Percentiles rank a stretch among this genome's conserved stretches.
These are phyloP conservation scores for Rhizopogon vulgaris DNA, from an alignment of 768 basidiomycete genomes.

Conservation along the genomic window DNA sequence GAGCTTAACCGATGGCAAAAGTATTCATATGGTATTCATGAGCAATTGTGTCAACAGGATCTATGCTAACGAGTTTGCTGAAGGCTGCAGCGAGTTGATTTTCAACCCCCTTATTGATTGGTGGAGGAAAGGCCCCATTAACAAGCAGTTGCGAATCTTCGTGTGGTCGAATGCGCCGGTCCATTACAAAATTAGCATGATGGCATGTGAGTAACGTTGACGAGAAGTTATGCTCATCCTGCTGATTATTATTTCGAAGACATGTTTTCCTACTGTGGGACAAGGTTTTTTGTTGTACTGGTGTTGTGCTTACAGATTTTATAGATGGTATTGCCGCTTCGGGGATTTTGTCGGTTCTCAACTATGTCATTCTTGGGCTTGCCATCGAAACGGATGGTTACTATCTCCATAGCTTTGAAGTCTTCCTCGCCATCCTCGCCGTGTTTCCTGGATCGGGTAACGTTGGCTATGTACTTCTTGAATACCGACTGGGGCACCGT, in stretches of 20 bases:
- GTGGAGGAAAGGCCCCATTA: slow-evolving; percentile 59
- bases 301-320: neutral
- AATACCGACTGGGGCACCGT: slow-evolving; percentile 54
- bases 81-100: slow-evolving; percentile 70
- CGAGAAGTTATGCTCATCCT: neutral
- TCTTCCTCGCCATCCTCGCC: slow-evolving; percentile 62
- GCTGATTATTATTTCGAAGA: slow-evolving; percentile 11
- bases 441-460: slow-evolving; percentile 71
- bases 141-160: slow-evolving; percentile 64
- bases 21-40: slow-evolving; percentile 59
- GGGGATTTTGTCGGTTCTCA: slow-evolving; percentile 54
- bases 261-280: slow-evolving; percentile 40
- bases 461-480: slow-evolving; percentile 57
- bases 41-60: slow-evolving; percentile 26
- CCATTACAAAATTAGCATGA: slow-evolving; percentile 65
- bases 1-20: slow-evolving; percentile 88
- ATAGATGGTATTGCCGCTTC: slow-evolving; percentile 49
- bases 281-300: neutral
- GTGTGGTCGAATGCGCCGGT: slow-evolving; percentile 65
- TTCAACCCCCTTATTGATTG: slow-evolving; percentile 74
- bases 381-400: slow-evolving; percentile 60
- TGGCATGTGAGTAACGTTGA: slow-evolving; percentile 32
- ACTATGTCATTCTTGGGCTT: slow-evolving; percentile 65
- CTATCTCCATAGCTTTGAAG: slow-evolving; percentile 67
- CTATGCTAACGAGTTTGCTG: neutral